Evolutionary conservation across 163 green algal genomes (phyloP).

Genomic region (Chlamydomonas reinhardtii): DNA sequence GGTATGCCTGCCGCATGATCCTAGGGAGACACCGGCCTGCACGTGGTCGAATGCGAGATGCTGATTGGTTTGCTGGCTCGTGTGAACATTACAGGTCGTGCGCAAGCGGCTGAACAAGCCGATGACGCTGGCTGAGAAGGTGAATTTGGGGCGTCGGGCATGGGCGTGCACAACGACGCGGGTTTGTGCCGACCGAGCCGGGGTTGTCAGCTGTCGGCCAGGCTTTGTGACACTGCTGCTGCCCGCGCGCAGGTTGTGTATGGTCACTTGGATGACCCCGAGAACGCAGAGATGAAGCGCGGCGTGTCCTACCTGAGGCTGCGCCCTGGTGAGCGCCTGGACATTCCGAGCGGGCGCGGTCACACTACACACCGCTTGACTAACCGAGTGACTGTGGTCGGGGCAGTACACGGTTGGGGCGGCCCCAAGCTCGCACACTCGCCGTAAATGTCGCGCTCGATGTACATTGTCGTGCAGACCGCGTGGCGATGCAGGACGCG

Average conservation of each 20-base stretch:
- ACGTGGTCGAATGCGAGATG: not conserved
- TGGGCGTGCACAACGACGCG: no score
- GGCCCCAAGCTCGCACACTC: no score
- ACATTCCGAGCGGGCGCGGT: no score
- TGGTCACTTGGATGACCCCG: constrained; percentile 94
- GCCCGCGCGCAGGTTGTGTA: constrained; percentile 85
- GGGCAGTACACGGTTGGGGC: no score
- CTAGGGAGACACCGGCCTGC: not conserved
- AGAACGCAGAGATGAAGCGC: constrained; percentile 87
- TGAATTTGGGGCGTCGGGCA: constrained; percentile 43
- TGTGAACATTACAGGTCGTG: constrained; percentile 77
- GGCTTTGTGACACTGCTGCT: no score
- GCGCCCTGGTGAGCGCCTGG: constrained; percentile 76
- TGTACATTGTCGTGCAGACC: constrained; percentile 73
- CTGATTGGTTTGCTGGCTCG: no score
- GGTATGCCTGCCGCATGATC: constrained; percentile 57
- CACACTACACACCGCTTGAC: no score
- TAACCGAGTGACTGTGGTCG: no score
- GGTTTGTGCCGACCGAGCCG: not conserved
- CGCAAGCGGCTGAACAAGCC: constrained; percentile 89
- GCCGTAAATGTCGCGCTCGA: not conserved
- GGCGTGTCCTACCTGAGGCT: constrained; percentile 93
- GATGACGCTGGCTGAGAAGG: constrained; percentile 95
- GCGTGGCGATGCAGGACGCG: constrained; percentile 97
- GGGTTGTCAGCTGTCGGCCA: no score